Percentiles rank a stretch among this genome's conserved stretches.
phyloP scores from a whole-genome alignment of 1,139 yeast genomes.

The Geotrichum restrictum region DNA sequence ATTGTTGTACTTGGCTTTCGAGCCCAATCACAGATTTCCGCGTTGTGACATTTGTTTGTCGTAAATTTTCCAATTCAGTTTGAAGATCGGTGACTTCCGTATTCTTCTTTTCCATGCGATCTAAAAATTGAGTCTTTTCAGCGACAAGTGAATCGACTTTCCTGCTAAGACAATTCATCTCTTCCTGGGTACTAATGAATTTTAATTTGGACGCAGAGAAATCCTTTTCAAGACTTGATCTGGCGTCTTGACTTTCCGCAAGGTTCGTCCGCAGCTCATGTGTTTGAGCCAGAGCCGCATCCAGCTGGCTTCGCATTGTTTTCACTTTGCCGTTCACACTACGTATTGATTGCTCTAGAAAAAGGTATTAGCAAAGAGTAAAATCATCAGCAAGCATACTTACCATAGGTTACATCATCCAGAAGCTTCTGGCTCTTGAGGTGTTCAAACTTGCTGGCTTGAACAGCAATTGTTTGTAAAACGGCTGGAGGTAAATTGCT shows the following conservation, averaged over 20 bases:
- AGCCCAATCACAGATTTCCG: slow-evolving; percentile 42
- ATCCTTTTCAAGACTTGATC: slow-evolving; percentile 34
- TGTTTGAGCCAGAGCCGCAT: slow-evolving; percentile 3
- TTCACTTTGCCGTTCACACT: slow-evolving; percentile 37
- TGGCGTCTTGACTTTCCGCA: slow-evolving; percentile 36
- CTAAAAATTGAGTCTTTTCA: slow-evolving; percentile 43
- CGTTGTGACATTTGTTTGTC: slow-evolving; percentile 46
- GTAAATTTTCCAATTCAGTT: slow-evolving; percentile 49
- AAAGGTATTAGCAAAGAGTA: background rate
- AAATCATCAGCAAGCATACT: slow-evolving; percentile 37
- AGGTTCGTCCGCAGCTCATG: slow-evolving; percentile 27
- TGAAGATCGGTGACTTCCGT: slow-evolving; percentile 49
- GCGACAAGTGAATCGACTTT: slow-evolving; percentile 28
- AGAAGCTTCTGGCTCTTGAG: slow-evolving; percentile 51
- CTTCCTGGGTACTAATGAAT: slow-evolving; percentile 26
- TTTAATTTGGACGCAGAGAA: slow-evolving; percentile 33
- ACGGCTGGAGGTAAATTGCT: slow-evolving; percentile 3
- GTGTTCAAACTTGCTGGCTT: slow-evolving; percentile 48
- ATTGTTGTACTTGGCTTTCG: slow-evolving; percentile 40
- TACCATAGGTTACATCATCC: slow-evolving; percentile 45
- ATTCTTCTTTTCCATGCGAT: slow-evolving; percentile 44
- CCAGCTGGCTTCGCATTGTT: slow-evolving; percentile 36
- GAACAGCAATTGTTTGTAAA: slow-evolving; percentile 41
- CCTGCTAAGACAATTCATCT: slow-evolving; percentile 24
- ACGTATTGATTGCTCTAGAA: slow-evolving; percentile 7